Evolutionary conservation across 2,329 filamentous ascomycete species (phyloP), one percentile per base, ranked within the genome.

Genomic region (Penicillium fuscoglaucum): DNA sequence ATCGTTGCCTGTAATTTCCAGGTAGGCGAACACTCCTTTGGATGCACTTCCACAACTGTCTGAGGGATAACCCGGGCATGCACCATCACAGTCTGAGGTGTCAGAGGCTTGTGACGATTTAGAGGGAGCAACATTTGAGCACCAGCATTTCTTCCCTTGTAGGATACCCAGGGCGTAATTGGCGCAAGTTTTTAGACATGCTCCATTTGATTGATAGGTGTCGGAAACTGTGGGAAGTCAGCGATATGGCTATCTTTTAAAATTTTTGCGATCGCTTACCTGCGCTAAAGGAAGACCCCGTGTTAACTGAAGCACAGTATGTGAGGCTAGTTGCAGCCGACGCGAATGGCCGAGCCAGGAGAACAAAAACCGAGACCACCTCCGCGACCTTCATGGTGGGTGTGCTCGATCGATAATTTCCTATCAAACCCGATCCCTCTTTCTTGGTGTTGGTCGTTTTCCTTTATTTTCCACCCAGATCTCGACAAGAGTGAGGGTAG

Each of bases 101-200:
- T 63, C 55, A 15, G 69, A 33, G 12, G 31, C 67, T 46, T 68
- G 72, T 8, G 72, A 71, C 7, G 70, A 74, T 39, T 71, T 60
- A 8, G 72, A 70, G 2, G 80, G 80, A 13, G 69, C 70, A 52
- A 79, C 76, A 58, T 82, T 76, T 9, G 79, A 78, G 65, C 80
- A 82, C 79, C 80, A 82, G 66, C 80, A 82, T 19, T 70, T 67
- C 53, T 77, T 73, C n/a, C 70, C 76, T 62, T 79, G 78, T 10
- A 81, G 56, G 39, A 82, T 71, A 15, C 74, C 79, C 57, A 80
- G 78, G 3, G 78, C 79, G 63, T 79, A 82, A 33, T 72, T 66
- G 24, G 63, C 64, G 64, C 80, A 82, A 35, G 71, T 72, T 0
- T 60, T 51, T 43, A 68, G 49, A 61, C 80, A 82, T 6, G 68